A percentile compares a stretch with the other conserved stretches of the same genome.
Evolutionary conservation across 2,329 filamentous ascomycete species (phyloP).

Genomic region (Allantophomopsis cytisporea): DNA sequence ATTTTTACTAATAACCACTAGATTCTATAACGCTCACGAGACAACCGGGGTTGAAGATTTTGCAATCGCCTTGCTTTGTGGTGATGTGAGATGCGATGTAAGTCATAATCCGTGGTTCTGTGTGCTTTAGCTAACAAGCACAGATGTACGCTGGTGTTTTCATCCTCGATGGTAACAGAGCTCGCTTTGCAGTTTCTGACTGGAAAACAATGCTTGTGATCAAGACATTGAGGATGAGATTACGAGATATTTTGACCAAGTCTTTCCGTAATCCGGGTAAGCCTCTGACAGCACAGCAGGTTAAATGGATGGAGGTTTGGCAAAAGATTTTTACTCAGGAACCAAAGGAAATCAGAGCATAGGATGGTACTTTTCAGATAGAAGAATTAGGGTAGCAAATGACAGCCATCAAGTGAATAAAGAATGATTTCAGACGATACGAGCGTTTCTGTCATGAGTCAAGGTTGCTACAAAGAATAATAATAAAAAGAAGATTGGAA

Average conservation of each 20-base stretch:
- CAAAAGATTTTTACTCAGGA: slow-evolving; percentile 47
- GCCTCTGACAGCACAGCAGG: slow-evolving; percentile 49
- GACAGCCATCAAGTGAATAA: too few relatives aligned
- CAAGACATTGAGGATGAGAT: slow-evolving; percentile 60
- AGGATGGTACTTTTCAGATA: too few relatives aligned
- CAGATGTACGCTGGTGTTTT: slow-evolving; percentile 72
- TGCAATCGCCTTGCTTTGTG: slow-evolving; percentile 71
- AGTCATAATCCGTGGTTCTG: slow-evolving; percentile 4
- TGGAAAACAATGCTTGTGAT: slow-evolving; percentile 90
- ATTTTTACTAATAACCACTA: slow-evolving; percentile 15
- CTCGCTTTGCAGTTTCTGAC: slow-evolving; percentile 70
- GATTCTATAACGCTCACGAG: slow-evolving; percentile 80
- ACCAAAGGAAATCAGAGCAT: neutral
- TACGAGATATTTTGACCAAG: slow-evolving; percentile 62
- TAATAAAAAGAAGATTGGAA: too few relatives aligned
- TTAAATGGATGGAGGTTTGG: slow-evolving; percentile 64
- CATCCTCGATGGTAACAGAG: slow-evolving; percentile 73
- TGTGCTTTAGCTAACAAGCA: slow-evolving; percentile 22
- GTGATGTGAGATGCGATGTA: slow-evolving; percentile 70
- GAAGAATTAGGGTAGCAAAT: too few relatives aligned
- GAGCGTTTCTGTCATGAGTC: too few relatives aligned
- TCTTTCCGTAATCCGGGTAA: slow-evolving; percentile 57
- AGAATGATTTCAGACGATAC: too few relatives aligned
- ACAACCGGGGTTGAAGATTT: slow-evolving; percentile 73
- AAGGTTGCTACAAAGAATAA: too few relatives aligned